These are phyloP conservation scores for Blastomyces parvus DNA, from an alignment of 2,329 filamentous ascomycete species.

Conservation along the genomic window DNA sequence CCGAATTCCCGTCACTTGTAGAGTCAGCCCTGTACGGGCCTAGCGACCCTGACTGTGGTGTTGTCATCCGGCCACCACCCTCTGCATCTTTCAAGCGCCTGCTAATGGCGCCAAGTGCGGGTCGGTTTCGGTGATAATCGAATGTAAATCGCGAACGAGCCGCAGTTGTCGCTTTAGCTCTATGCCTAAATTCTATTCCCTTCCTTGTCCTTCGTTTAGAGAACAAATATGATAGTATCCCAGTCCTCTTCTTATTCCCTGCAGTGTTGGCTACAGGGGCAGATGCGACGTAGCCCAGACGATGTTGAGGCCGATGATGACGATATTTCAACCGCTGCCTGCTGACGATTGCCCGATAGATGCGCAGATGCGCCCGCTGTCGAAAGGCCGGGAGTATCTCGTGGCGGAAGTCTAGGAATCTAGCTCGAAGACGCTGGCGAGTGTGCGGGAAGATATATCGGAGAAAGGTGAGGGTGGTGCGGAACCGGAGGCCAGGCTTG, in stretches of 20 bases:
- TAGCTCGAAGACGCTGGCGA: slow-evolving; percentile 54
- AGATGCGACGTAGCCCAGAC: slow-evolving; percentile 17
- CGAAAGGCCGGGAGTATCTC: slow-evolving; percentile 64
- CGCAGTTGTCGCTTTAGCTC: neutral
- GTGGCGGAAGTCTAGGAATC: slow-evolving; percentile 61
- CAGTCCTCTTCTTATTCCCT: neutral
- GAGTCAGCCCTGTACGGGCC: slow-evolving; percentile 2
- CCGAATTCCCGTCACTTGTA: slow-evolving; percentile 7
- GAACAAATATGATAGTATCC: neutral
- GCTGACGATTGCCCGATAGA: slow-evolving; percentile 64
- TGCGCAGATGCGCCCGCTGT: slow-evolving; percentile 60
- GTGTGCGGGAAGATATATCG: slow-evolving; percentile 56
- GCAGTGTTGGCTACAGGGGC: neutral
- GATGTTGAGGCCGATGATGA: slow-evolving; percentile 33
- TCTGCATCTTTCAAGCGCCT: slow-evolving; percentile 6
- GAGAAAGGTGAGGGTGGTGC: slow-evolving; percentile 32
- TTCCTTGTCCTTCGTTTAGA: neutral
- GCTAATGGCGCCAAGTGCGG: neutral
- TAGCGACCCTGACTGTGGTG: slow-evolving; percentile 1
- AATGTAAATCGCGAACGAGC: neutral
- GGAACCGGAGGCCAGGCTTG: neutral
- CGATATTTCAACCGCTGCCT: slow-evolving; percentile 50
- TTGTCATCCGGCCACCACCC: neutral
- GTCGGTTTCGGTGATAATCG: neutral
- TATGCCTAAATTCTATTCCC: neutral